These are phyloP conservation scores for Nepenthes gracilis DNA, from an alignment of 148 eudicot species.

Conservation along the genomic window DNA sequence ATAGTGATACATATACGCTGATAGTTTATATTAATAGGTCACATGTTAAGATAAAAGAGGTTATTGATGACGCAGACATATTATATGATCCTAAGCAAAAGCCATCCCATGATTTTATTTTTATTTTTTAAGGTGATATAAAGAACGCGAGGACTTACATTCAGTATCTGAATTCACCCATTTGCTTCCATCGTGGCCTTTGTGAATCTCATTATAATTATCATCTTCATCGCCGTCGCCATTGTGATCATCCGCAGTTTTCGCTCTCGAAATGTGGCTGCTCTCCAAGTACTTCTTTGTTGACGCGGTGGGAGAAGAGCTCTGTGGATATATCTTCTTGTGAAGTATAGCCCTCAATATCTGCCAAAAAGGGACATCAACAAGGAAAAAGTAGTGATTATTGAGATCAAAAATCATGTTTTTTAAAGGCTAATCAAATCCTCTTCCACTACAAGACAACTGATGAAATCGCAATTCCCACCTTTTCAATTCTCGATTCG, in stretches of 20 bases:
- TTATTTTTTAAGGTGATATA: no score
- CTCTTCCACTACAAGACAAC: no score
- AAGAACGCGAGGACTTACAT: slow-evolving; percentile 48
- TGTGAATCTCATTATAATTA: slow-evolving; percentile 11
- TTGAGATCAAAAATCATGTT: no score
- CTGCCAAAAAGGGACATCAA: slow-evolving; percentile 15
- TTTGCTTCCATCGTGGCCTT: slow-evolving; percentile 32
- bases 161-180: slow-evolving; percentile 83
- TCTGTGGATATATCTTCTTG: slow-evolving; percentile 72
- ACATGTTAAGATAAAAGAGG: no score
- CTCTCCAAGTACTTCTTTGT: slow-evolving; percentile 33
- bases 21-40: no score
- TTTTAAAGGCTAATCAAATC: no score
- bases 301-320: slow-evolving; percentile 16
- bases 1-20: no score
- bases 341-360: slow-evolving; percentile 49
- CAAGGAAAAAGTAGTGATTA: not conserved
- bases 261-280: slow-evolving; percentile 4
- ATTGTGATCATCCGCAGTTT: slow-evolving; percentile 7
- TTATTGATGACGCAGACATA: no score
- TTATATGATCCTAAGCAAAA: no score
- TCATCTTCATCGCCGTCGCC: slow-evolving; percentile 4
- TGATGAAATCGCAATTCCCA: no score
- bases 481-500: slow-evolving; percentile 63
- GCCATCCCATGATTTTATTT: no score